Evolutionary conservation across 2,329 filamentous ascomycete genomes (phyloP), one percentile per base, ranked within the genome.

Genomic region (Ophiostoma sp.): DNA sequence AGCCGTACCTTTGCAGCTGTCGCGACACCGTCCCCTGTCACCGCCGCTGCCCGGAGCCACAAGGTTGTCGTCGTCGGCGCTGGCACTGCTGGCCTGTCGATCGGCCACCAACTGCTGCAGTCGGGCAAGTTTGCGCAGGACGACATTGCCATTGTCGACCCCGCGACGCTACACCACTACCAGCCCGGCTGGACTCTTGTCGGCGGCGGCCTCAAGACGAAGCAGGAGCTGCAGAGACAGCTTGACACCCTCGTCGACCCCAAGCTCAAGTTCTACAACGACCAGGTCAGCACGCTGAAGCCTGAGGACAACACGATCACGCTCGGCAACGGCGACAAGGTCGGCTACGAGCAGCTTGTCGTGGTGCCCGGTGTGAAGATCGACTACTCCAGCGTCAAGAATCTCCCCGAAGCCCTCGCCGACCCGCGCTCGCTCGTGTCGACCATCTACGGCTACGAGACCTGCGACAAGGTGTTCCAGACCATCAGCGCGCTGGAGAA

Each of bases 151-250:
- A 73, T 90, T 40, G 77, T 90, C 60, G 87, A 90, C 71, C 87
- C 87, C 0, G 81, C 87, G 0, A 75, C 78, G 71, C 87, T 82
- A 80, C 87, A 90, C 74, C 81, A 90, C 77, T 90, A 89, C 75
- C 87, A 90, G 75, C 86, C 87, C 0, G 87, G 87, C 67, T 90
- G 87, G 87, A 90, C 88, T 1, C 79, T 90, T 0, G 87, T 89
- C 2, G 87, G 87, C 60, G 87, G 85, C 52, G 87, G 87, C 3
- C 79, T 90, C 52, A 89, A 89, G 76, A 82, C 79, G 64, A 87
- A 86, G 74, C 79, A 87, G 71, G 82, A 87, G 38, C 77, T 89
- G 68, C 81, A 82, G 64, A 76, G 78, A 68, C 83, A 82, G 0
- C 74, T 89, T 52, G 73, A 78, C 4, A 77, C 77, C 64, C 74